Conservation (phyloP, 805 yeast genomes). For the Torulaspora gathmanii region DNA sequence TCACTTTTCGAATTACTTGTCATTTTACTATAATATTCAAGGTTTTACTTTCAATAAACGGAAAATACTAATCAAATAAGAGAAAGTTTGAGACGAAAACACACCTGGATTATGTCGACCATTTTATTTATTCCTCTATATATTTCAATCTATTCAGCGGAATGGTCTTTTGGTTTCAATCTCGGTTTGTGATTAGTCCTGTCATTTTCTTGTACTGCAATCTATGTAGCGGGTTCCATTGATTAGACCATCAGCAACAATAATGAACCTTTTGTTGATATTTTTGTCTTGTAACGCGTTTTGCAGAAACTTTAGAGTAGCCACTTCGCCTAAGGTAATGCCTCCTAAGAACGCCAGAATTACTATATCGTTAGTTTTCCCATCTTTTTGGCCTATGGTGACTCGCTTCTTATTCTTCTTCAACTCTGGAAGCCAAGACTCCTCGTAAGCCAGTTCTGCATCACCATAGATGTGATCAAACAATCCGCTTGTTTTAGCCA, state of each 20-base stretch:
- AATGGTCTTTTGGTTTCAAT: constrained; percentile 4
- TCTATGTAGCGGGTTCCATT: constrained; percentile 11
- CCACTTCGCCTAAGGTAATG: constrained; percentile 75
- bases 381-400: constrained; percentile 7
- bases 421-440: constrained; percentile 24
- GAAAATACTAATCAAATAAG: constrained; percentile 6
- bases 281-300: constrained; percentile 37
- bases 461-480: constrained; percentile 29
- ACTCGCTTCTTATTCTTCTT: constrained; percentile 15
- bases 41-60: constrained; percentile 5
- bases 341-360: constrained; percentile 75
- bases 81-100: constrained; percentile 2
- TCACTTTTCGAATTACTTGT: not conserved
- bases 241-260: constrained; percentile 46
- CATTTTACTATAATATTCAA: constrained; percentile 10
- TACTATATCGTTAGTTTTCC: constrained; percentile 21
- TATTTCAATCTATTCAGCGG: constrained; percentile 2
- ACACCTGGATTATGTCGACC: constrained; percentile 6
- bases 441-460: constrained; percentile 13
- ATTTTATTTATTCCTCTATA: constrained; percentile 10
- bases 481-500: constrained; percentile 21
- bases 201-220: not conserved
- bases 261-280: constrained; percentile 38
- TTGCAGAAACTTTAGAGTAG: constrained; percentile 63
- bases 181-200: not conserved